Evolutionary conservation across 2,329 filamentous ascomycete genomes (phyloP), one percentile per base, ranked within the genome.

Genomic region (Diaporthe amygdali): DNA sequence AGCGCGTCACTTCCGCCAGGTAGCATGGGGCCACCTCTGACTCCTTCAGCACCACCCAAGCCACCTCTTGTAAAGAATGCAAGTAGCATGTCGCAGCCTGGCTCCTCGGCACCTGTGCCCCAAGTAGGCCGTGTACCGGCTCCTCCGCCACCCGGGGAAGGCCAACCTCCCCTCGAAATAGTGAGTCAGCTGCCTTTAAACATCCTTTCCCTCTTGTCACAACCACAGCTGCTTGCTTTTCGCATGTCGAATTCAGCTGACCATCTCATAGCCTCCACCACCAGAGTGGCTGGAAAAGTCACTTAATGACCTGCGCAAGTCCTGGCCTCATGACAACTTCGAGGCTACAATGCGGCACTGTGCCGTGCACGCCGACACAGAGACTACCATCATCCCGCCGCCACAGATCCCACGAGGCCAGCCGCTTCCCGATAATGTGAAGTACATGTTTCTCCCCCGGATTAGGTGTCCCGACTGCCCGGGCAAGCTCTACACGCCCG

Each of bases 401-500:
- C 79, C 76, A 27, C 75, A 76, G 44, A 86, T 80, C 72, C 81
- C 78, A 32, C 74, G 77, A 14, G 86, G 85, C 46, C 84, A 88
- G 54, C 84, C 86, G 20, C 83, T 88, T 10, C 91, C 88, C 68
- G 85, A 87, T 72, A 89, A 92, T 73, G 85, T 94, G 73, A 93
- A 92, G 77, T 94, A 92, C 76, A 93, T 93, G 82, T 98, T 93
- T 82, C 86, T 97, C 63, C 96, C 96, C 10, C 89, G 96, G 64
- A 98, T 99, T 74, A 89, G 94, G 71, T 99, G 96, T 80, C 90
- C 92, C 56, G 96, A 99, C 81, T 98, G 96, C 79, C 94, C 94
- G 0, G 94, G 94, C 37, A 98, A 98, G 81, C 85, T 97, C 14
- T 99, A 99, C 81, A 97, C 95, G 0, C 94, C 95, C 0, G 94